phyloP scores from a whole-genome alignment of 176 grass and related monocot genomes.

The Avena eriantha region DNA sequence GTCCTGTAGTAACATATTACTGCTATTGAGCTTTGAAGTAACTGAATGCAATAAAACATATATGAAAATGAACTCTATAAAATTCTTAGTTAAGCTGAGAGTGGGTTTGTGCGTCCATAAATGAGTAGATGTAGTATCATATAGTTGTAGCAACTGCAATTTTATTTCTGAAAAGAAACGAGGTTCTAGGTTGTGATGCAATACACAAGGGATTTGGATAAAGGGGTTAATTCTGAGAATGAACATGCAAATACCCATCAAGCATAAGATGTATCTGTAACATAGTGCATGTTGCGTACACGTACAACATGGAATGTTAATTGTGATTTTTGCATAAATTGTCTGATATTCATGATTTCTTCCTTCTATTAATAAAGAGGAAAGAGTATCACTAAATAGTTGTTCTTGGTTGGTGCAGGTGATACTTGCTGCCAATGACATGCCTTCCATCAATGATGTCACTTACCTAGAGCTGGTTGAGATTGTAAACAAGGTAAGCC shows the following conservation, averaged over 20 bases:
- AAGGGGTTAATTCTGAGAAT: not conserved
- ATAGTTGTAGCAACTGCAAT: not conserved
- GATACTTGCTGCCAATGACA: slow-evolving; percentile 95
- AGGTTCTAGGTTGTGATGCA: not conserved
- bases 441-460: slow-evolving; percentile 97
- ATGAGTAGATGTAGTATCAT: not conserved
- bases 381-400: slow-evolving; percentile 9
- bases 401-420: slow-evolving; percentile 61
- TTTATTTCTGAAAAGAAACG: not conserved
- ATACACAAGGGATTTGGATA: not conserved
- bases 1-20: not conserved
- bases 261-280: not conserved
- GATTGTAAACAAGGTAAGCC: slow-evolving; percentile 81
- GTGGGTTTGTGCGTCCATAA: not conserved
- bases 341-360: slow-evolving; percentile 6
- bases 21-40: not conserved
- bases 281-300: not conserved
- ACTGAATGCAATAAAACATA: not conserved
- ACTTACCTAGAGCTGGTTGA: slow-evolving; percentile 86
- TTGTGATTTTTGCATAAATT: slow-evolving; percentile 4
- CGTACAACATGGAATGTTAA: not conserved
- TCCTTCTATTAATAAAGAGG: slow-evolving; percentile 35
- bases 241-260: not conserved
- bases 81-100: not conserved
- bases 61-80: slow-evolving; percentile 7